Percentiles rank a stretch among this genome's conserved stretches.
phyloP scores from a whole-genome alignment of 1,284 basidiomycete genomes.

The Cryptococcus maquisensis region DNA sequence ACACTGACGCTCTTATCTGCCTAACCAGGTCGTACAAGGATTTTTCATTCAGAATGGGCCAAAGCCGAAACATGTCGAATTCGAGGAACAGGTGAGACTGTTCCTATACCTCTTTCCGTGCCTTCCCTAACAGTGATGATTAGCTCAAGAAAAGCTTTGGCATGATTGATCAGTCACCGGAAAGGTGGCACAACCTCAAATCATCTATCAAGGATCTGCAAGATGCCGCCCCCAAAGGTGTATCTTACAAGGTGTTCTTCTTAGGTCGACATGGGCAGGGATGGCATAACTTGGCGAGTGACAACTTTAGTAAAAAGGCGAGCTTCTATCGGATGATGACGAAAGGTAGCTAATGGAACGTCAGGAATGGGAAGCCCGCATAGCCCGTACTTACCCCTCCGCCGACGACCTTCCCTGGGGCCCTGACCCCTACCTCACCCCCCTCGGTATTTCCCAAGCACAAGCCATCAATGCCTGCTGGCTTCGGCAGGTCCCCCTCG shows the following conservation, averaged over 20 bases:
- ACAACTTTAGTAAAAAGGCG: constrained; percentile 62
- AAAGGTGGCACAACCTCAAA: constrained; percentile 44
- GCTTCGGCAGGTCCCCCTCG: constrained; percentile 55
- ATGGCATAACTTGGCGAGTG: constrained; percentile 56
- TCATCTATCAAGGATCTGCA: constrained; percentile 30
- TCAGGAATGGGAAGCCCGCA: constrained; percentile 49
- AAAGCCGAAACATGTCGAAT: constrained; percentile 28
- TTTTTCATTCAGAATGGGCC: constrained; percentile 43
- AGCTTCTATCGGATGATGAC: no score
- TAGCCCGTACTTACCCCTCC: constrained; percentile 60
- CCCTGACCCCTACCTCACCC: constrained; percentile 72
- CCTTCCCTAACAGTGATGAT: not conserved
- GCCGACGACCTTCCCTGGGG: constrained; percentile 75
- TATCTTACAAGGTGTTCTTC: constrained; percentile 48
- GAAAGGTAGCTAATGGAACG: no score
- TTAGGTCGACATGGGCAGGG: constrained; percentile 48
- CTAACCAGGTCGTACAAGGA: constrained; percentile 36
- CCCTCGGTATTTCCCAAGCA: constrained; percentile 64
- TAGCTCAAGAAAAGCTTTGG: constrained; percentile 42
- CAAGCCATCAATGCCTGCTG: constrained; percentile 55
- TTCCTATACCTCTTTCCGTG: not conserved
- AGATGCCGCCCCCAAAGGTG: constrained; percentile 29
- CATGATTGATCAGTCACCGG: constrained; percentile 33
- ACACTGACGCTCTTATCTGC: no score
- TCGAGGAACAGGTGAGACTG: constrained; percentile 36